A percentile compares a stretch with the other conserved stretches of the same genome.
Evolutionary conservation across 306 rosid species (phyloP).

Genomic region (Arachis hypogaea): DNA sequence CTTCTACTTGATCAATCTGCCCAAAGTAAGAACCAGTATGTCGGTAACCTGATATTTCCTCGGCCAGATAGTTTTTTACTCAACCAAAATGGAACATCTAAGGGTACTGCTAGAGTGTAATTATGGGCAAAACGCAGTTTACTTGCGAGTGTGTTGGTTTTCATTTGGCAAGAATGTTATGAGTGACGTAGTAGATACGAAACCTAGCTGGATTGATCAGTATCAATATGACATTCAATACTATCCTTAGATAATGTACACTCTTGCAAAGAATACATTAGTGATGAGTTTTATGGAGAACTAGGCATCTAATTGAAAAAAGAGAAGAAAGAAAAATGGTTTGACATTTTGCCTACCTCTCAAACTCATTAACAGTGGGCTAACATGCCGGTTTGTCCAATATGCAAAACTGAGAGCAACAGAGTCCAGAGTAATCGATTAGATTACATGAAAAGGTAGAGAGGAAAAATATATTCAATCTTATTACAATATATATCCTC

Average conservation of each 20-base stretch:
- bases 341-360: background rate
- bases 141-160: background rate
- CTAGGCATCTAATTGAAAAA: background rate
- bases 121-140: too few relatives aligned
- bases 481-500: slow-evolving; percentile 2
- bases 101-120: too few relatives aligned
- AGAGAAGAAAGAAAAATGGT: background rate
- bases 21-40: too few relatives aligned
- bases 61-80: too few relatives aligned
- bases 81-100: too few relatives aligned
- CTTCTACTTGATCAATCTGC: too few relatives aligned
- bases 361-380: background rate
- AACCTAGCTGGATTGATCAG: background rate
- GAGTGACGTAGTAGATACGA: slow-evolving; percentile 2
- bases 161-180: background rate
- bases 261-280: background rate
- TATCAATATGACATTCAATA: background rate
- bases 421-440: background rate
- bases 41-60: too few relatives aligned
- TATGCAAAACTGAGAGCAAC: background rate
- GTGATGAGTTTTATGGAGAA: background rate
- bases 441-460: background rate
- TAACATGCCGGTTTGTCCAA: background rate
- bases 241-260: slow-evolving; percentile 4
- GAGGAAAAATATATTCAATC: background rate